Percentiles rank a stretch among this genome's conserved stretches.
Evolutionary conservation across 1,284 basidiomycete species (phyloP).

Genomic region (Trametes pubescens): DNA sequence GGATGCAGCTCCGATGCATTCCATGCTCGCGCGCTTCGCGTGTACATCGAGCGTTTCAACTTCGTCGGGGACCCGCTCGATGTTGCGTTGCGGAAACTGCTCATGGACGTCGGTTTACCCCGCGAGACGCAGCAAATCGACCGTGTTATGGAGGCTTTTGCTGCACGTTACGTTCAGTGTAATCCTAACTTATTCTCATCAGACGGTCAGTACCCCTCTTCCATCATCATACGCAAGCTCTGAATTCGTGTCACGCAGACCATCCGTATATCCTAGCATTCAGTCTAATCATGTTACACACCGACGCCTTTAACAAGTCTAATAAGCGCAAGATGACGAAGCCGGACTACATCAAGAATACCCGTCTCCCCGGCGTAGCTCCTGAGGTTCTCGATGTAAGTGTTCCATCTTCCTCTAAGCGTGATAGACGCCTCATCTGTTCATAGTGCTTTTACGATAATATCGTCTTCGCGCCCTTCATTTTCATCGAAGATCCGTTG

Average conservation of each 20-base stretch:
- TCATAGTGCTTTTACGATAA: slow-evolving; percentile 95
- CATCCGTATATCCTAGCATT: slow-evolving; percentile 98
- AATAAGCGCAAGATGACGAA: slow-evolving; percentile 99
- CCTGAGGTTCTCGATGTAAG: slow-evolving; percentile 87
- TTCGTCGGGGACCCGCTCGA: slow-evolving; percentile 89
- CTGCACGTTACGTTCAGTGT: slow-evolving; percentile 84
- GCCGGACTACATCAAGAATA: slow-evolving; percentile 92
- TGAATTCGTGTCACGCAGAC: slow-evolving; percentile 58
- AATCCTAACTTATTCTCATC: slow-evolving; percentile 86
- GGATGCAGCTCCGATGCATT: slow-evolving; percentile 72
- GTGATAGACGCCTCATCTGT: slow-evolving; percentile 18
- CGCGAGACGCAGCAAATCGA: slow-evolving; percentile 99
- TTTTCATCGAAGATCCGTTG: slow-evolving; percentile 91
- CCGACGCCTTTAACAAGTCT: slow-evolving; percentile 97
- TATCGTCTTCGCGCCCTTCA: slow-evolving; percentile 93
- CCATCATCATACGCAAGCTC: neutral
- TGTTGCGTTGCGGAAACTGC: slow-evolving; percentile 88
- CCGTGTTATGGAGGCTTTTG: slow-evolving; percentile 96
- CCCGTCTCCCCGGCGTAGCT: slow-evolving; percentile 85
- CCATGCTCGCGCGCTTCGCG: slow-evolving; percentile 73
- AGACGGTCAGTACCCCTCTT: slow-evolving; percentile 63
- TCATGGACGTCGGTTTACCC: slow-evolving; percentile 93
- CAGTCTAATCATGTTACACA: slow-evolving; percentile 98
- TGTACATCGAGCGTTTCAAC: slow-evolving; percentile 83
- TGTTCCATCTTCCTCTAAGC: slow-evolving; percentile 7